Evolutionary conservation across 148 eudicot species (phyloP).

Genomic region (Rhododendron kiyosumense): DNA sequence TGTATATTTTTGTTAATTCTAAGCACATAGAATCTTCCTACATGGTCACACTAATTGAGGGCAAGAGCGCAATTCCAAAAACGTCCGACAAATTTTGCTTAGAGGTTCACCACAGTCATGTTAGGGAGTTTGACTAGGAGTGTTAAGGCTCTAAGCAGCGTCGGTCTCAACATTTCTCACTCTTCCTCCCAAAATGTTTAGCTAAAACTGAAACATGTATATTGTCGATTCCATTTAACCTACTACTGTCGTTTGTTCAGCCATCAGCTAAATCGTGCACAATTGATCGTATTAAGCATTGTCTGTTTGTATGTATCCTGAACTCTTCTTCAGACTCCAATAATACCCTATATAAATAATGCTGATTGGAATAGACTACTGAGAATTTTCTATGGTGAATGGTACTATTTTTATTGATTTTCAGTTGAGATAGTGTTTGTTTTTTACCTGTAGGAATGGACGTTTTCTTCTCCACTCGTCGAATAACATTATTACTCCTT

Average conservation of each 20-base stretch:
- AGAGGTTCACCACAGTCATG: background rate
- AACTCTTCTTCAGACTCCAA: background rate
- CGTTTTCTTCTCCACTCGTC: constrained; percentile 81
- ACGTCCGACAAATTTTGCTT: background rate
- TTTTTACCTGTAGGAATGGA: constrained; percentile 58
- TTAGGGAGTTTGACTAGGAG: background rate
- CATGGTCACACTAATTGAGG: background rate
- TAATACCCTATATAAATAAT: background rate
- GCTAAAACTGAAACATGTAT: background rate
- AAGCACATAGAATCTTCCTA: background rate
- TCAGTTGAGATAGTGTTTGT: background rate
- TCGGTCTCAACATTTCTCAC: background rate
- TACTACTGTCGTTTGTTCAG: background rate
- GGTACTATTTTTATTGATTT: background rate
- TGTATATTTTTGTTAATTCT: background rate
- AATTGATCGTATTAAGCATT: background rate
- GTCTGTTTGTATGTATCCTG: background rate
- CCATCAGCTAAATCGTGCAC: background rate
- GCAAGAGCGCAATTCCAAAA: background rate
- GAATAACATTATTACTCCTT: constrained; percentile 50
- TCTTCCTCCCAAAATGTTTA: background rate
- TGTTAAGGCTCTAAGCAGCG: background rate
- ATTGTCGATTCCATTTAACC: background rate
- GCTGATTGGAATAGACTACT: background rate
- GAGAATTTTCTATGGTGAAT: constrained; percentile 2